These are phyloP conservation scores for Draba incana DNA, from an alignment of 345 rosid species.

Conservation along the genomic window DNA sequence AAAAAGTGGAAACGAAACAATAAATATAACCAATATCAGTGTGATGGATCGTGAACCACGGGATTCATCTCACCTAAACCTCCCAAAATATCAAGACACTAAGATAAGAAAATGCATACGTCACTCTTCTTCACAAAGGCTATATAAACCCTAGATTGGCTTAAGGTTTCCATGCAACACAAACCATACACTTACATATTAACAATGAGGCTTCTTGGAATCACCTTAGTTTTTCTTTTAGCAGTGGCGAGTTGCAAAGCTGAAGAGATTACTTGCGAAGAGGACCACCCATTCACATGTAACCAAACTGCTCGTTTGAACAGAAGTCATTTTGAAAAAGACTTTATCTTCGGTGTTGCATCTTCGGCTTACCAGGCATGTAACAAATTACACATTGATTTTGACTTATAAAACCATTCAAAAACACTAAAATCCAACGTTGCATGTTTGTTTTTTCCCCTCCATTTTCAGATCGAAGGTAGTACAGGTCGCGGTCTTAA, in stretches of 20 bases:
- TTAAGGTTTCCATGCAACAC: conserved; percentile 14
- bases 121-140: conserved; percentile 16
- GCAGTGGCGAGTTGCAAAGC: conserved; percentile 18
- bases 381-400: not conserved
- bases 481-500: conserved; percentile 43
- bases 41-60: not conserved
- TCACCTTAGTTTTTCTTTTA: conserved; percentile 19
- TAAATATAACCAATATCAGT: no score
- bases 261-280: conserved; percentile 28
- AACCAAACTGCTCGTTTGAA: conserved; percentile 12
- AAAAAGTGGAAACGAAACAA: no score
- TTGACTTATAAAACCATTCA: no score
- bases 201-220: conserved; percentile 24
- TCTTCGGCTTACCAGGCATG: conserved; percentile 43
- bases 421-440: not conserved
- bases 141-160: conserved; percentile 38
- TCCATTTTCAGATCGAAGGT: conserved; percentile 51
- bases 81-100: conserved; percentile 13
- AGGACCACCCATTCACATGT: conserved; percentile 23
- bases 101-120: conserved; percentile 11
- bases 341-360: conserved; percentile 38
- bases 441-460: conserved; percentile 22
- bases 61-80: conserved; percentile 23
- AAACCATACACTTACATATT: conserved; percentile 11
- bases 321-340: not conserved